These are phyloP conservation scores for Colletotrichum sidae DNA, from an alignment of 2,329 filamentous ascomycete species.

Conservation along the genomic window DNA sequence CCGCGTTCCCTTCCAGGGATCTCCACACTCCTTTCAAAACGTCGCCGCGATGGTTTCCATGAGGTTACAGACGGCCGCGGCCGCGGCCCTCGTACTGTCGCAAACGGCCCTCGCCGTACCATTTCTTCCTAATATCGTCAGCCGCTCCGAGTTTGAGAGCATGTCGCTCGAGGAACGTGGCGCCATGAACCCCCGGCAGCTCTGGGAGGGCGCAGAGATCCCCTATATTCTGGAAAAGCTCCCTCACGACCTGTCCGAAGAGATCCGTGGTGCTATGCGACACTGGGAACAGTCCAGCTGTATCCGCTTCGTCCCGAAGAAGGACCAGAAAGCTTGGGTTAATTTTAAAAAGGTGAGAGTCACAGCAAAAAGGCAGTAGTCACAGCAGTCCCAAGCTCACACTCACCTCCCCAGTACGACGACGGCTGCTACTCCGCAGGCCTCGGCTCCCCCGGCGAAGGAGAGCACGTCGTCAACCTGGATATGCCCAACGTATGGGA, in stretches of 20 bases:
- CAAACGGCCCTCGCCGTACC: conserved; percentile 1
- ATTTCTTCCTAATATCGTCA: background rate
- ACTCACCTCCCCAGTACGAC: background rate
- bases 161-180: conserved; percentile 19
- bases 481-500: too few species aligned
- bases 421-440: background rate
- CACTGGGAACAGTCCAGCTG: conserved; percentile 18
- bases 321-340: background rate
- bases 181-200: background rate
- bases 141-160: conserved; percentile 14
- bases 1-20: too few species aligned
- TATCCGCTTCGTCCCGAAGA: conserved; percentile 16
- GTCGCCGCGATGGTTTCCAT: too few species aligned
- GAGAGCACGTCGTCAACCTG: too few species aligned
- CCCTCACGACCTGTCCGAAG: conserved; percentile 15
- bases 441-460: too few species aligned
- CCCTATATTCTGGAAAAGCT: conserved; percentile 13
- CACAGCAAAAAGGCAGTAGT: too few species aligned
- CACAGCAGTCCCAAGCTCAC: background rate
- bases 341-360: conserved; percentile 16
- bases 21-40: too few species aligned
- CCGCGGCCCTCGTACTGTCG: conserved; percentile 13
- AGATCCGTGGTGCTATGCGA: conserved; percentile 16
- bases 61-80: background rate
- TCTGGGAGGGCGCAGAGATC: conserved; percentile 3